phyloP scores from a whole-genome alignment of 2,329 filamentous ascomycete genomes.

The Fusarium sp. region DNA sequence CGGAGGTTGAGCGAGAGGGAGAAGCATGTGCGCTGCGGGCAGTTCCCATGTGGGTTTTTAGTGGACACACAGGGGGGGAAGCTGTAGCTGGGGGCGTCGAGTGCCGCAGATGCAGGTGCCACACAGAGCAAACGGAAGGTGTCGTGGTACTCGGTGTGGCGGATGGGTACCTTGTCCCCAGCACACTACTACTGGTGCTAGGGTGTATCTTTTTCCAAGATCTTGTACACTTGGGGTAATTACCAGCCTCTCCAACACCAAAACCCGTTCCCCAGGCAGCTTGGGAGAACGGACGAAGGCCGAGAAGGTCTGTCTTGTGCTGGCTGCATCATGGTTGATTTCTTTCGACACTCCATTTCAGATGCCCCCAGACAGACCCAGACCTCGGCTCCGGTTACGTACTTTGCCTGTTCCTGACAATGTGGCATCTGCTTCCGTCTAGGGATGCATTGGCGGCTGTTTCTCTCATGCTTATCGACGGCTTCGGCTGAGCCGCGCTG shows the following conservation, averaged over 20 bases:
- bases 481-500: neutral
- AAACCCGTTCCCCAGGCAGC: neutral
- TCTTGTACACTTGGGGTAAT: neutral
- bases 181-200: rapidly evolving
- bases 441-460: neutral
- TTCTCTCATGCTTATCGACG: neutral
- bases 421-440: neutral
- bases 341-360: neutral
- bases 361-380: neutral
- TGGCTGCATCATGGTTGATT: neutral
- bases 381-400: slow-evolving; percentile 23
- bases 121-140: neutral
- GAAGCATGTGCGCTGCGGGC: slow-evolving; percentile 16
- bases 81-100: neutral
- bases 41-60: slow-evolving; percentile 14
- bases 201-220: neutral
- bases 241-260: neutral
- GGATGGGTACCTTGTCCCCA: neutral
- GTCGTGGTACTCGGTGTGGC: neutral
- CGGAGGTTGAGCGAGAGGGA: slow-evolving; percentile 8
- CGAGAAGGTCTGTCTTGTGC: slow-evolving; percentile 11
- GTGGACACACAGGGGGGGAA: neutral
- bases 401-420: slow-evolving; percentile 1
- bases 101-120: slow-evolving; percentile 4
- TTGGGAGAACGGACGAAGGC: slow-evolving; percentile 20